Conservation (phyloP, 495 filamentous ascomycete genomes). For the Parmelia sp. region DNA sequence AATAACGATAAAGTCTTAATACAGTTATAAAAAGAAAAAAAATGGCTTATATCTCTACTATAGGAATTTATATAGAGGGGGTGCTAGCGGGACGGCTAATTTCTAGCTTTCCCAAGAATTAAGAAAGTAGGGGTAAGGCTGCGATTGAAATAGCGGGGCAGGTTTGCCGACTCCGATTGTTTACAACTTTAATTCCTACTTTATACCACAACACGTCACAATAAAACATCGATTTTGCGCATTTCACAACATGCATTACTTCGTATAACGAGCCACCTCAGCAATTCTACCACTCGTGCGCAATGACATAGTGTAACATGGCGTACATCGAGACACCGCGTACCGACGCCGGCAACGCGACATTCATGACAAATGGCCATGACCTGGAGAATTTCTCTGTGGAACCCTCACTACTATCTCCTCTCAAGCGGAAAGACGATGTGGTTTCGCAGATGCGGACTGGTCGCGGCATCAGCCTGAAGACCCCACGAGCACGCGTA, state of each 20-base stretch:
- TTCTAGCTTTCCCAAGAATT: too few relatives aligned
- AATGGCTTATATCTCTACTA: too few relatives aligned
- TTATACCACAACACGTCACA: constrained; percentile 6
- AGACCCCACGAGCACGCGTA: constrained; percentile 61
- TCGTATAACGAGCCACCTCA: background rate
- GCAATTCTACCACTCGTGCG: background rate
- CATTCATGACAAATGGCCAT: constrained; percentile 60
- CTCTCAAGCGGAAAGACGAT: constrained; percentile 68
- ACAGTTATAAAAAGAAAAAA: too few relatives aligned
- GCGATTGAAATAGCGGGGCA: background rate
- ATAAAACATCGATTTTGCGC: background rate
- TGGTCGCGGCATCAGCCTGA: constrained; percentile 52
- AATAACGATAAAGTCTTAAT: too few relatives aligned
- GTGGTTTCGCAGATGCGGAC: constrained; percentile 61
- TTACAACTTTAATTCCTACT: constrained; percentile 7
- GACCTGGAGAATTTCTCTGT: constrained; percentile 68
- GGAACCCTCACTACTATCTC: constrained; percentile 79
- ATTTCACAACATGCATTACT: constrained; percentile 6
- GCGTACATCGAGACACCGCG: constrained; percentile 71
- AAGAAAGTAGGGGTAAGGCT: background rate
- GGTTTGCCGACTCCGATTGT: constrained; percentile 15
- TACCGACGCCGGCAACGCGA: constrained; percentile 72
- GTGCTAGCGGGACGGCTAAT: too few relatives aligned
- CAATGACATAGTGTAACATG: constrained; percentile 2
- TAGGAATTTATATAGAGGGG: too few relatives aligned